A percentile compares a stretch with the other conserved stretches of the same genome.
Evolutionary conservation across 2,329 filamentous ascomycete species (phyloP).

Genomic region (Penicillium corylophilum): DNA sequence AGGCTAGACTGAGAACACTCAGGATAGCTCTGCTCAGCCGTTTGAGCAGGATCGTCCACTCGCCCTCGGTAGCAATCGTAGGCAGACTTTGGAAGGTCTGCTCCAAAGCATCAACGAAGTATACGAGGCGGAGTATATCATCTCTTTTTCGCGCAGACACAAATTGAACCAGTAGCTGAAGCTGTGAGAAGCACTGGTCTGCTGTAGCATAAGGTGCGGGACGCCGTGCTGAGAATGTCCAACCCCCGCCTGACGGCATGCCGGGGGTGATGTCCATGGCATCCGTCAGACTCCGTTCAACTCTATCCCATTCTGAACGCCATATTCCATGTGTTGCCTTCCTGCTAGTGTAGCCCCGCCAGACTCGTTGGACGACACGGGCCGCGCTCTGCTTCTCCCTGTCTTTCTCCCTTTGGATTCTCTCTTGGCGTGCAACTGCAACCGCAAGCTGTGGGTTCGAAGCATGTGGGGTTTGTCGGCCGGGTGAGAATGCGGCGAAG

Average conservation of each 20-base stretch:
- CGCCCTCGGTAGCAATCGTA: slow-evolving; percentile 39
- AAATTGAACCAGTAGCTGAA: slow-evolving; percentile 69
- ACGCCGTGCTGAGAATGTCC: slow-evolving; percentile 26
- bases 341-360: slow-evolving; percentile 73
- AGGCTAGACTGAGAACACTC: slow-evolving; percentile 31
- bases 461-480: slow-evolving; percentile 56
- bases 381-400: slow-evolving; percentile 73
- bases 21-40: slow-evolving; percentile 40
- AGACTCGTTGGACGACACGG: slow-evolving; percentile 72
- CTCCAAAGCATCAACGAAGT: slow-evolving; percentile 45
- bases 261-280: slow-evolving; percentile 19
- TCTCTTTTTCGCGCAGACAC: slow-evolving; percentile 49
- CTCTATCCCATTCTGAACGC: slow-evolving; percentile 62
- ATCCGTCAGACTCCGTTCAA: slow-evolving; percentile 47
- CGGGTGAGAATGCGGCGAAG: slow-evolving; percentile 61
- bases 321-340: slow-evolving; percentile 56
- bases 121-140: slow-evolving; percentile 44
- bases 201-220: slow-evolving; percentile 35
- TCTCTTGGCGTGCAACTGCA: slow-evolving; percentile 82
- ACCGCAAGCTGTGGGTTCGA: slow-evolving; percentile 73
- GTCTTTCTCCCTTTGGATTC: slow-evolving; percentile 75
- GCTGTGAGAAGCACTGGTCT: slow-evolving; percentile 47
- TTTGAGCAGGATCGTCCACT: slow-evolving; percentile 42
- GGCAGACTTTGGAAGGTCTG: slow-evolving; percentile 38
- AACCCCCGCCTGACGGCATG: slow-evolving; percentile 1